These are phyloP conservation scores for Dothidotthia symphoricarpi DNA, from an alignment of 2,329 filamentous ascomycete genomes.

Conservation along the genomic window DNA sequence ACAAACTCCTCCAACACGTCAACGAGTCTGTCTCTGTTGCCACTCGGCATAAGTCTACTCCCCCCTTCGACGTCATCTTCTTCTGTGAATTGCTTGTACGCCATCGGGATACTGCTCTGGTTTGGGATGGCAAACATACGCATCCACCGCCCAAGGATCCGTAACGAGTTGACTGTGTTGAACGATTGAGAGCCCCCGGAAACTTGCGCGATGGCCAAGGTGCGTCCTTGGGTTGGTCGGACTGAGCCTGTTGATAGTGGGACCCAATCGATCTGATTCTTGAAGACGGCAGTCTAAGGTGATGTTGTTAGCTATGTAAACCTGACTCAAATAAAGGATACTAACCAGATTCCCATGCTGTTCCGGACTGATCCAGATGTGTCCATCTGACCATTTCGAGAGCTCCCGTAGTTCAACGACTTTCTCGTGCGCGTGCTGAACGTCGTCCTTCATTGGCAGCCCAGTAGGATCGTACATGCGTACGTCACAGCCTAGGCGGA, in stretches of 20 bases:
- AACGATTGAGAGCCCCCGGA: conserved; percentile 65
- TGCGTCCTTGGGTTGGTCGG: conserved; percentile 65
- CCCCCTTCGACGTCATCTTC: conserved; percentile 47
- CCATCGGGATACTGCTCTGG: conserved; percentile 62
- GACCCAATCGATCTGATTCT: conserved; percentile 71
- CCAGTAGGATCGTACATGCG: conserved; percentile 60
- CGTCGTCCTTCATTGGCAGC: conserved; percentile 63
- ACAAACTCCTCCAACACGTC: conserved; percentile 71
- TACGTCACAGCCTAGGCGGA: conserved; percentile 65
- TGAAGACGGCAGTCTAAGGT: conserved; percentile 65
- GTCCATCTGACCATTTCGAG: conserved; percentile 64
- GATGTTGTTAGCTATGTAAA: too few relatives aligned
- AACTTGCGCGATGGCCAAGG: conserved; percentile 61
- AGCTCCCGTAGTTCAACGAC: conserved; percentile 63
- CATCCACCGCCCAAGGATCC: conserved; percentile 68
- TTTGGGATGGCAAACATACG: conserved; percentile 67
- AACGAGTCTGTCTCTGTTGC: conserved; percentile 59
- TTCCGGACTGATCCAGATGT: conserved; percentile 65
- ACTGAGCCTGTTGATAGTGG: conserved; percentile 61
- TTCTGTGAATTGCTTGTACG: conserved; percentile 61
- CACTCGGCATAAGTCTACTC: conserved; percentile 54
- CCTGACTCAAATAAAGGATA: too few relatives aligned
- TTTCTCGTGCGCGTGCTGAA: conserved; percentile 57
- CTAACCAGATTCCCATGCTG: conserved; percentile 63
- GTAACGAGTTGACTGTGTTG: conserved; percentile 65